Percentiles rank a stretch among this genome's conserved stretches.
Conservation (phyloP, 768 basidiomycete species). For the Sporobolomyces pararoseus region DNA sequence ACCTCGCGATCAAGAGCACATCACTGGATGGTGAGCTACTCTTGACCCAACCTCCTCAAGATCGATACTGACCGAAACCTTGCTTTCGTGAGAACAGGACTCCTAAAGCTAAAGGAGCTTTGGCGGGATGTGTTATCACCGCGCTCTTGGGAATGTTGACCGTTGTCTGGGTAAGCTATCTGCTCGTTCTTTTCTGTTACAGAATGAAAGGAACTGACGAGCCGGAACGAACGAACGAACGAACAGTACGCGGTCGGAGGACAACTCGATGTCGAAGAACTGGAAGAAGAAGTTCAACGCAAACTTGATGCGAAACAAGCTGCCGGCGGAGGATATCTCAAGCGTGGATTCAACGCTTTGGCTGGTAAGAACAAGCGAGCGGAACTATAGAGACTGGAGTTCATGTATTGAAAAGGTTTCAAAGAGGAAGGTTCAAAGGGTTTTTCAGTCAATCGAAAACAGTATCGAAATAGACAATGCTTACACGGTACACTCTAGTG, state of each 20-base stretch:
- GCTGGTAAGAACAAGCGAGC: constrained; percentile 2
- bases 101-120: constrained; percentile 43
- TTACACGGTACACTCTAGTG: no score
- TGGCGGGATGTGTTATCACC: constrained; percentile 68
- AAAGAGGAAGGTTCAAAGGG: not conserved
- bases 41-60: not conserved
- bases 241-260: constrained; percentile 66
- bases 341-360: constrained; percentile 24
- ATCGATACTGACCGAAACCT: no score
- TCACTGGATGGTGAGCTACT: constrained; percentile 15
- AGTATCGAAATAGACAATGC: no score
- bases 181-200: not conserved
- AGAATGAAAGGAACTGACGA: not conserved
- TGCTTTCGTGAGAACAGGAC: constrained; percentile 23
- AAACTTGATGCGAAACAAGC: constrained; percentile 58
- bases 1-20: constrained; percentile 13
- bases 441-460: no score
- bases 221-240: no score
- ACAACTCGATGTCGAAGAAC: constrained; percentile 68
- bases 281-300: constrained; percentile 70
- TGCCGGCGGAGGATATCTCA: constrained; percentile 20
- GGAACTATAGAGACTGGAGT: not conserved
- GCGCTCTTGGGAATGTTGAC: constrained; percentile 76
- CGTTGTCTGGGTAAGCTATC: constrained; percentile 64
- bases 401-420: not conserved